These are phyloP conservation scores for Teunomyces pallodes DNA, from an alignment of 805 yeast genomes.

Conservation along the genomic window DNA sequence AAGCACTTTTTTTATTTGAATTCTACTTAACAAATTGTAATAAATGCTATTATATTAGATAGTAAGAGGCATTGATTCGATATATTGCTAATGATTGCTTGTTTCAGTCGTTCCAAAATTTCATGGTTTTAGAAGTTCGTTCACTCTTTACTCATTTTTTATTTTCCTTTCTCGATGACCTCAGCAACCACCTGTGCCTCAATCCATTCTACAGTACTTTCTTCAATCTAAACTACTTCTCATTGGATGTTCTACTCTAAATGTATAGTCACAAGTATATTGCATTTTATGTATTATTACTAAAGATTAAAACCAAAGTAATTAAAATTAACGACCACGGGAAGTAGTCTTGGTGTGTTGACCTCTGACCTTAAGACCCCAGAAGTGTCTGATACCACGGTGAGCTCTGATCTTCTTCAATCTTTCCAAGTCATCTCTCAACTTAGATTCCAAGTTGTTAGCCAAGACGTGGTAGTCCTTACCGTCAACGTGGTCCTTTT, in stretches of 20 bases:
- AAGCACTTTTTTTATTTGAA: no score
- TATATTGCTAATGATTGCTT: no score
- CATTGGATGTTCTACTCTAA: not conserved
- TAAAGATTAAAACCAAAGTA: conserved; percentile 9
- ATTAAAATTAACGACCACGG: conserved; percentile 62
- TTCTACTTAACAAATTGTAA: no score
- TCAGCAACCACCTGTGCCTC: not conserved
- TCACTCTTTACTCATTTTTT: no score
- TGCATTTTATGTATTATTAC: conserved; percentile 10
- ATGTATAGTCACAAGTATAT: conserved; percentile 3
- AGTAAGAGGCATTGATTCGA: no score
- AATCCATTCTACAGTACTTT: not conserved
- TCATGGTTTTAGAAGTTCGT: no score
- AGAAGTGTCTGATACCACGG: conserved; percentile 99
- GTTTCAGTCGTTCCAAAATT: no score
- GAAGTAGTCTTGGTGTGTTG: conserved; percentile 99
- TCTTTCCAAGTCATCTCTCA: conserved; percentile 99
- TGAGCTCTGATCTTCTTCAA: conserved; percentile 99
- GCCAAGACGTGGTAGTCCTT: conserved; percentile 99
- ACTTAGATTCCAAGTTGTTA: conserved; percentile 97
- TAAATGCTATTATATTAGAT: no score
- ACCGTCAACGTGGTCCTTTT: conserved; percentile 97
- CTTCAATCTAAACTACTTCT: not conserved
- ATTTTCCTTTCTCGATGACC: no score
- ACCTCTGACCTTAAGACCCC: conserved; percentile 99